Base-by-base conservation (phyloP, 768 basidiomycete genomes). In the Peribolospora baueri region DNA sequence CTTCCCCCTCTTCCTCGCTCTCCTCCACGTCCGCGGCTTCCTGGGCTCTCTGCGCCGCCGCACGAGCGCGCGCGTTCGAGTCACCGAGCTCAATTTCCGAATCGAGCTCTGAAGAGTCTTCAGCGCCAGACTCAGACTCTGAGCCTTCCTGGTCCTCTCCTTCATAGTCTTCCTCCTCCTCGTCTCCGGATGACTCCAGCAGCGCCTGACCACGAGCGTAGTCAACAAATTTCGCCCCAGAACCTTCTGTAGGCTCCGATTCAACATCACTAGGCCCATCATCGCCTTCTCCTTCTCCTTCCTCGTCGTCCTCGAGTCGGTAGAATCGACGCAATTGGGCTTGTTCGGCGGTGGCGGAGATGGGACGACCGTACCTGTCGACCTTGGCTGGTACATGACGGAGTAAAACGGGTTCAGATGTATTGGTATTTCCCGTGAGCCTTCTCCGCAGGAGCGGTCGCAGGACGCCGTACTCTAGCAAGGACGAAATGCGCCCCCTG, bases 151-250 rank as follows among this genome's bases (percentile, higher is more conserved):
- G 54, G 5, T 60, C 57, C 25, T 58, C 65, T 3, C 57, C 63
- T 5, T 63, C 63, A 1, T 64, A 59, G 7, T 59, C 62, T 60
- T 79, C 79, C 25, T 61, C 63, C 7, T 63, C 67, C 47, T 70
- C 71, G 13, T 69, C 68, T 52, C 68, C 69, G 0, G 88, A 95
- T 7, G 87, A 91, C 63, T 87, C 81, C 61, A 97, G 74, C 8
- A 86, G 70, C 2, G 80, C 79, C 62, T 80, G 81, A 54, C 93
- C 93, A 57, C 93, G 81, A 51, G 93, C 93, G 63, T 81, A 83
- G 68, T 95, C 91, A 47, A 64, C 55, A 46, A 59, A 56, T 25
- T 56, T 42, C 47, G 55, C 47, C 10, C 51, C 53, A 6, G 46
- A 38, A 13, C 42, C 38, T 3, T 25, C 38, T 8, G 42, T 52